phyloP scores from a whole-genome alignment of 352 stramenopile genomes.

The Sclerospora graminicola region DNA sequence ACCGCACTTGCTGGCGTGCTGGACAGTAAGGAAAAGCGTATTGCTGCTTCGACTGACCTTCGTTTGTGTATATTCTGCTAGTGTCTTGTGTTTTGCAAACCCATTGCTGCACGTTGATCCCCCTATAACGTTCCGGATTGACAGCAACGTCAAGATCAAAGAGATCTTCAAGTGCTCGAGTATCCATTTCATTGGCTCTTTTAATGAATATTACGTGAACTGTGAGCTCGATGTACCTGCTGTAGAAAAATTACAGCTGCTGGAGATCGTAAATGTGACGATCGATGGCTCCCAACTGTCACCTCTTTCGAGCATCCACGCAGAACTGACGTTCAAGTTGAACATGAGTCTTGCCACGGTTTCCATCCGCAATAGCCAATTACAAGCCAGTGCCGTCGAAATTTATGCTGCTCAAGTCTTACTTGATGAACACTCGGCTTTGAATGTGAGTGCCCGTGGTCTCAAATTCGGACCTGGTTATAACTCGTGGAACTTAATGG shows the following conservation, averaged over 20 bases:
- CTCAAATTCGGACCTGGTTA: conserved; percentile 78
- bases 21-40: neutral
- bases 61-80: neutral
- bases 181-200: conserved; percentile 56
- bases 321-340: conserved; percentile 39
- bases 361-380: conserved; percentile 35
- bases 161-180: conserved; percentile 62
- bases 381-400: conserved; percentile 53
- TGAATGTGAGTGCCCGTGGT: conserved; percentile 52
- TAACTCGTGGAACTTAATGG: conserved; percentile 57
- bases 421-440: conserved; percentile 28
- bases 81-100: conserved; percentile 2
- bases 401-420: conserved; percentile 32
- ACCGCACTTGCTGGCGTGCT: conserved; percentile 1
- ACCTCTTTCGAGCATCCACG: conserved; percentile 28
- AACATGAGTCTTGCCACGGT: conserved; percentile 22
- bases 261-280: conserved; percentile 34
- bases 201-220: conserved; percentile 79
- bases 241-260: conserved; percentile 16
- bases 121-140: conserved; percentile 37
- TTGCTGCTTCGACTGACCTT: conserved; percentile 1
- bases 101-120: neutral
- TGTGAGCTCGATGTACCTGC: conserved; percentile 37
- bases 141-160: conserved; percentile 34
- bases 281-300: conserved; percentile 36